phyloP scores from a whole-genome alignment of 2,329 filamentous ascomycete genomes.

The Alternaria rosae region DNA sequence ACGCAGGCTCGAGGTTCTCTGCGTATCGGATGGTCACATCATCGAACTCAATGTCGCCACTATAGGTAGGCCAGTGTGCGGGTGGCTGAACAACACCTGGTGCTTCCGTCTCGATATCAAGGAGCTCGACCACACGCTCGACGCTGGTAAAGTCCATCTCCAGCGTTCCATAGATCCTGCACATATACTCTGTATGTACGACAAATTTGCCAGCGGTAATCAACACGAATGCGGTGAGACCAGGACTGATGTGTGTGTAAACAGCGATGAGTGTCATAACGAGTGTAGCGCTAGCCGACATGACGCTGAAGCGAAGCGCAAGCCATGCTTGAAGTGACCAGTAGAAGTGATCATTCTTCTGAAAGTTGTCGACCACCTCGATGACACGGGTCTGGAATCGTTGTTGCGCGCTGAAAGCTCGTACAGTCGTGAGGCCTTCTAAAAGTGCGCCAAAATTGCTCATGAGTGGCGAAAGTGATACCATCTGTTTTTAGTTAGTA shows the following conservation, averaged over 20 bases:
- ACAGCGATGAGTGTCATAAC: slow-evolving; percentile 77
- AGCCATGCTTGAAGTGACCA: slow-evolving; percentile 88
- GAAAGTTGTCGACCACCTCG: slow-evolving; percentile 82
- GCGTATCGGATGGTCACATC: slow-evolving; percentile 82
- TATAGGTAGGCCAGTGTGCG: slow-evolving; percentile 76
- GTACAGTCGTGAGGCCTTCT: slow-evolving; percentile 87
- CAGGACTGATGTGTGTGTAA: slow-evolving; percentile 75
- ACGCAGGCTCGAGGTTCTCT: slow-evolving; percentile 75
- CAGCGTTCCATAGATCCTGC: slow-evolving; percentile 80
- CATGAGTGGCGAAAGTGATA: slow-evolving; percentile 85
- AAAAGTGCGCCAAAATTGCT: slow-evolving; percentile 91
- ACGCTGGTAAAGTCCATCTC: slow-evolving; percentile 94
- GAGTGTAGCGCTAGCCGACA: slow-evolving; percentile 78
- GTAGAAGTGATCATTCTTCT: slow-evolving; percentile 96
- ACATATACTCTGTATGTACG: slow-evolving; percentile 73
- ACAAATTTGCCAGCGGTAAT: slow-evolving; percentile 74
- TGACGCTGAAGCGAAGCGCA: slow-evolving; percentile 75
- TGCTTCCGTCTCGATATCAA: slow-evolving; percentile 78
- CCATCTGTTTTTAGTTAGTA: slow-evolving; percentile 62
- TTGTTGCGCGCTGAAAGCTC: slow-evolving; percentile 76
- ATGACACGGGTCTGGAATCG: slow-evolving; percentile 85
- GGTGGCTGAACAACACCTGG: slow-evolving; percentile 73
- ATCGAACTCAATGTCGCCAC: slow-evolving; percentile 77
- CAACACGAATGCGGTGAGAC: slow-evolving; percentile 83
- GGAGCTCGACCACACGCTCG: slow-evolving; percentile 82